Percentiles rank a stretch among this genome's conserved stretches.
Evolutionary conservation across 208 protist species (phyloP).

Genomic region (Entamoeba dispar): DNA sequence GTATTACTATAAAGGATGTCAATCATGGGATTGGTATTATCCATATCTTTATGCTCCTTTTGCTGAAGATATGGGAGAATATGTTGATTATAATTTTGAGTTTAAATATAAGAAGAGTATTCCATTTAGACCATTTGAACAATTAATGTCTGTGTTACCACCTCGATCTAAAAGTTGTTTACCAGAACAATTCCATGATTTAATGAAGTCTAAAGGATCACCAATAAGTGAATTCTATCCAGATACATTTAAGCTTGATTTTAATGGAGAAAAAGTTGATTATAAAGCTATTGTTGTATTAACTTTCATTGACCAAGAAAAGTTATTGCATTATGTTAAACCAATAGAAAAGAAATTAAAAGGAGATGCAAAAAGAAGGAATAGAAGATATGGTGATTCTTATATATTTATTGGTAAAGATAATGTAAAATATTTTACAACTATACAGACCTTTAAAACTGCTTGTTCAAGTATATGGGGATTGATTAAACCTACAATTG

Average conservation of each 20-base stretch:
- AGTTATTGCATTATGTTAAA: background rate
- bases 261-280: conserved; percentile 71
- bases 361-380: background rate
- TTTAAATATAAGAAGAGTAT: background rate
- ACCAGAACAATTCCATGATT: conserved; percentile 38
- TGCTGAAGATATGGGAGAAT: conserved; percentile 45
- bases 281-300: conserved; percentile 57
- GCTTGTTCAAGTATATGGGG: background rate
- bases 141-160: conserved; percentile 83
- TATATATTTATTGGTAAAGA: background rate
- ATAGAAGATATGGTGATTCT: background rate
- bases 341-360: background rate
- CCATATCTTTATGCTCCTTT: conserved; percentile 94
- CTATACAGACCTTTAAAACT: background rate
- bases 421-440: background rate
- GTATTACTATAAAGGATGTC: conserved; percentile 90
- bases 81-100: background rate
- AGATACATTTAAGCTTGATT: conserved; percentile 69
- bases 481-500: background rate
- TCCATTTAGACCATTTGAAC: conserved; percentile 78
- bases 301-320: conserved; percentile 56
- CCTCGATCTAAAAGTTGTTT: conserved; percentile 47
- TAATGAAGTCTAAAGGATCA: conserved; percentile 44
- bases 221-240: conserved; percentile 86
- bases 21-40: conserved; percentile 84